phyloP scores from a whole-genome alignment of 73 alveolate species.

The Stentor roeselii region DNA sequence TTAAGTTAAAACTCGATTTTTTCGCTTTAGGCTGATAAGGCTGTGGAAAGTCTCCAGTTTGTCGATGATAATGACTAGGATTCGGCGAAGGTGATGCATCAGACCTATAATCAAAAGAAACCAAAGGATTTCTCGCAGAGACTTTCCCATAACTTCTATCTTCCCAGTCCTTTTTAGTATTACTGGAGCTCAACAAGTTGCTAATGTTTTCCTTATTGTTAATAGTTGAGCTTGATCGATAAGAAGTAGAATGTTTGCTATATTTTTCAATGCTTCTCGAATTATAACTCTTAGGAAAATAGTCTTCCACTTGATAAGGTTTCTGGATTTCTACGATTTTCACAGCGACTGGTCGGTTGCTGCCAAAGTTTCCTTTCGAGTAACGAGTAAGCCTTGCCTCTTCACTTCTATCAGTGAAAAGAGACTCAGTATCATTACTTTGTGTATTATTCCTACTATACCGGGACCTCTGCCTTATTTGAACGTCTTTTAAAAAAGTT shows the following conservation, averaged over 20 bases:
- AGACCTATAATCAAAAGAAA: background rate
- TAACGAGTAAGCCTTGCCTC: background rate
- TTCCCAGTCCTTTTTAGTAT: background rate
- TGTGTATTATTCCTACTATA: too few species aligned
- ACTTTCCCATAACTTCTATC: background rate
- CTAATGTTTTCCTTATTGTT: background rate
- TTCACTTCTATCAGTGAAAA: background rate
- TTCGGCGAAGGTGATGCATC: background rate
- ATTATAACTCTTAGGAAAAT: background rate
- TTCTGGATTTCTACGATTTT: background rate
- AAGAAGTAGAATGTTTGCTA: background rate
- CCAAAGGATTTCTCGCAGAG: background rate
- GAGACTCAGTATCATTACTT: background rate
- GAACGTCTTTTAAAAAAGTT: too few species aligned
- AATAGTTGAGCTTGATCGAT: background rate
- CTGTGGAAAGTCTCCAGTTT: background rate
- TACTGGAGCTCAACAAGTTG: background rate
- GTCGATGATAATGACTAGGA: background rate
- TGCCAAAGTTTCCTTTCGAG: too few species aligned
- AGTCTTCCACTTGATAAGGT: background rate
- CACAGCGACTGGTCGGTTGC: background rate
- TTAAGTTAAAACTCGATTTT: background rate
- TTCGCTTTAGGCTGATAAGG: background rate
- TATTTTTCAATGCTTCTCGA: too few species aligned
- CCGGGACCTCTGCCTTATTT: too few species aligned